These are phyloP conservation scores for Austroboletus rostrupii DNA, from an alignment of 1,284 basidiomycete genomes.

Conservation along the genomic window DNA sequence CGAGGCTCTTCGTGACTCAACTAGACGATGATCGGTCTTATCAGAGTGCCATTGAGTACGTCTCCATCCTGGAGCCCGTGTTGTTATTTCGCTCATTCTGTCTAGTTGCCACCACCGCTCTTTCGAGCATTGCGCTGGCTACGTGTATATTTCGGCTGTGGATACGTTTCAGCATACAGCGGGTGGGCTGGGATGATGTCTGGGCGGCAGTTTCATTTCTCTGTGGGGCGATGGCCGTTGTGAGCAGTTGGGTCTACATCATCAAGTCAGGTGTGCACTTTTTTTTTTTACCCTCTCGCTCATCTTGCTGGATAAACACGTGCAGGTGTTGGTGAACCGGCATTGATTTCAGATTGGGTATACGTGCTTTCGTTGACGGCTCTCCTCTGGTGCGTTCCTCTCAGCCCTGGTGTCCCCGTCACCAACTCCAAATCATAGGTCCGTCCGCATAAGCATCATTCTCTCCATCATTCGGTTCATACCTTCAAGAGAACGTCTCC, in stretches of 20 bases:
- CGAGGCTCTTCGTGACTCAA: not conserved
- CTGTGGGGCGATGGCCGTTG: constrained; percentile 1
- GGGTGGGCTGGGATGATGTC: constrained; percentile 22
- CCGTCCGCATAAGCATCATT: constrained; percentile 14
- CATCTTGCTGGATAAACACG: too few species aligned
- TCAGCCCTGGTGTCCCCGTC: not conserved
- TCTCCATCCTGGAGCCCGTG: not conserved
- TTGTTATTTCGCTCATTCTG: not conserved
- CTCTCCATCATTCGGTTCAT: constrained; percentile 14
- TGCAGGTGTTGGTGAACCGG: not conserved
- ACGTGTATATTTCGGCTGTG: constrained; percentile 17
- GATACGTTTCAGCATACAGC: constrained; percentile 18
- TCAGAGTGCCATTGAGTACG: constrained; percentile 5
- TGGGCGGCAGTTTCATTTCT: constrained; percentile 16
- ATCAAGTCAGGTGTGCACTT: not conserved
- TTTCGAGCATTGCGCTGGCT: constrained; percentile 9
- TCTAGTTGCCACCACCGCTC: constrained; percentile 8
- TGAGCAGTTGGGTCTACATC: constrained; percentile 7
- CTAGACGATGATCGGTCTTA: constrained; percentile 5
- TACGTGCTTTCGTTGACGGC: constrained; percentile 7
- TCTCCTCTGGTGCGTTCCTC: constrained; percentile 12
- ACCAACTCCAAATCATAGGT: constrained; percentile 2
- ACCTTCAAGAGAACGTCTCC: constrained; percentile 7
- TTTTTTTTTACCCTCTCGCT: not conserved
- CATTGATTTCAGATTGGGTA: constrained; percentile 3